Conservation (phyloP, 371 early-diverging fungal genomes). For the Mucor circinelloides region DNA sequence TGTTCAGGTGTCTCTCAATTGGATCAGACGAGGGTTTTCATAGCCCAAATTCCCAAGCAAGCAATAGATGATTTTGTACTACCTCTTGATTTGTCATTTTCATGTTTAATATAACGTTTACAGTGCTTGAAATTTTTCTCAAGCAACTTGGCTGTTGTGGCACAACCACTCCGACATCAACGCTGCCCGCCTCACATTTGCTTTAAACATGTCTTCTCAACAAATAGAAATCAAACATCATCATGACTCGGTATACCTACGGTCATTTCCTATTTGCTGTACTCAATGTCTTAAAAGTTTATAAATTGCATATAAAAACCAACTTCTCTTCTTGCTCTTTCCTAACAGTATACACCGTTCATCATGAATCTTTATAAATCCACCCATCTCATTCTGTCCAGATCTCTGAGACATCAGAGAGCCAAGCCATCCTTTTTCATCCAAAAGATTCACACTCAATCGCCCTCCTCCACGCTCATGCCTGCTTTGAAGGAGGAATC, state of each 20-base stretch:
- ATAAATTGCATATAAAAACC: constrained; percentile 1
- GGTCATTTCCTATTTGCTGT: constrained; percentile 10
- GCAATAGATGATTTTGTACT: background rate
- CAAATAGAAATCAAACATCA: constrained; percentile 3
- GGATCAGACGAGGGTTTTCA: constrained; percentile 9
- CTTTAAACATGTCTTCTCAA: background rate
- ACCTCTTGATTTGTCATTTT: constrained; percentile 11
- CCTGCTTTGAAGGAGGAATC: constrained; percentile 8
- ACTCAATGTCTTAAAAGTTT: constrained; percentile 1
- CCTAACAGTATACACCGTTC: too few species aligned
- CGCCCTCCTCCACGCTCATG: constrained; percentile 6
- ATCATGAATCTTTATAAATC: background rate
- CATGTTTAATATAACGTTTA: background rate
- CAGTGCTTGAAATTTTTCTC: background rate
- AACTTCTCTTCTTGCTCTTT: background rate
- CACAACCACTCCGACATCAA: background rate
- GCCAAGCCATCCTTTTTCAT: background rate
- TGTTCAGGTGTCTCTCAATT: constrained; percentile 10
- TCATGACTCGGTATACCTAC: constrained; percentile 13
- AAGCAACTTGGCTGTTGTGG: background rate
- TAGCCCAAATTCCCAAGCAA: background rate
- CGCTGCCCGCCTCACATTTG: background rate
- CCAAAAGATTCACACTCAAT: constrained; percentile 8
- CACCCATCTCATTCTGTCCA: background rate
- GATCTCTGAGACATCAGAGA: background rate